Conservation (phyloP, 2,329 filamentous ascomycete genomes). For the Trichophyton rubrum region DNA sequence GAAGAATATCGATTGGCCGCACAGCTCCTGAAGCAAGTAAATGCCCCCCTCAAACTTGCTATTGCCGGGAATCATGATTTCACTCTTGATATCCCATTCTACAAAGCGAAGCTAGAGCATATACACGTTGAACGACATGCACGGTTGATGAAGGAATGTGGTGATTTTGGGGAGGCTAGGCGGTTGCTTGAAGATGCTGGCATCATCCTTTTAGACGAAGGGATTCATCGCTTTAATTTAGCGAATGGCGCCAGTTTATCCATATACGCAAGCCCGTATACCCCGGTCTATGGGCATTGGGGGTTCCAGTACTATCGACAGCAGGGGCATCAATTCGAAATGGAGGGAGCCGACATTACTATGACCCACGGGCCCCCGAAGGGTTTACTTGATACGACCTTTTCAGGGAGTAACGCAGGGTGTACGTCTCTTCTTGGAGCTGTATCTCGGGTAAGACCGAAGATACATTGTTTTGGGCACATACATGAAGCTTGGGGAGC, state of each 20-base stretch:
- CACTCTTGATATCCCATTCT: conserved; percentile 29
- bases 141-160: conserved; percentile 28
- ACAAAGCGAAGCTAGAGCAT: conserved; percentile 24
- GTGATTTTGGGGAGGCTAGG: conserved; percentile 27
- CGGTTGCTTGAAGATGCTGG: conserved; percentile 31
- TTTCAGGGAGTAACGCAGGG: conserved; percentile 20
- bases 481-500: conserved; percentile 45
- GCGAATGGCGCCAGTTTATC: conserved; percentile 39
- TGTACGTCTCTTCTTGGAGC: conserved; percentile 23
- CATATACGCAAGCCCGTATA: conserved; percentile 44
- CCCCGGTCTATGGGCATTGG: conserved; percentile 36
- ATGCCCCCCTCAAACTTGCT: conserved; percentile 41
- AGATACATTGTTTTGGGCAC: conserved; percentile 32
- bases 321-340: conserved; percentile 27
- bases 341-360: conserved; percentile 33
- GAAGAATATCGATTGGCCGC: conserved; percentile 34
- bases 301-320: conserved; percentile 39
- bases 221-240: conserved; percentile 37
- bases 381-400: conserved; percentile 39
- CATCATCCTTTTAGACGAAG: conserved; percentile 41
- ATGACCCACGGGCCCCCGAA: conserved; percentile 46
- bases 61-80: conserved; percentile 47
- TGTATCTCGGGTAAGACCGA: conserved; percentile 22
- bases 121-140: conserved; percentile 19
- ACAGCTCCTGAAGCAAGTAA: conserved; percentile 30